Percentiles rank a stretch among this genome's conserved stretches.
phyloP scores from a whole-genome alignment of 1,284 basidiomycete genomes.

The Peniophora sp. region DNA sequence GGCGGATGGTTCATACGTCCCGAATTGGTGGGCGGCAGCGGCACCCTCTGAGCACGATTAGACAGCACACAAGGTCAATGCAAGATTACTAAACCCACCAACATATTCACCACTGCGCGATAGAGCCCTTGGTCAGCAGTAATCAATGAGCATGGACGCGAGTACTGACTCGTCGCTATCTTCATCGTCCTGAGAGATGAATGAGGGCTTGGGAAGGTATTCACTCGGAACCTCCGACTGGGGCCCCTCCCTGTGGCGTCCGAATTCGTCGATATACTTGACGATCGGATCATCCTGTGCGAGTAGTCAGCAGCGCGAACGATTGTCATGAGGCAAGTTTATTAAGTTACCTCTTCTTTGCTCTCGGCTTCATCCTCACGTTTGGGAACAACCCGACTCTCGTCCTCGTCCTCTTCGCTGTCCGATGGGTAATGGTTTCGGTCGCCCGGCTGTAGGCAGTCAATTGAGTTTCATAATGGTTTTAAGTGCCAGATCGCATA shows the following conservation, averaged over 20 bases:
- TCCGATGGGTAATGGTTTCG: conserved; percentile 43
- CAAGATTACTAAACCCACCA: conserved; percentile 28
- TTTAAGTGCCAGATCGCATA: conserved; percentile 42
- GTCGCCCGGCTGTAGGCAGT: too few species aligned
- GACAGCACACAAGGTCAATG: conserved; percentile 1
- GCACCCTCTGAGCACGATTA: conserved; percentile 53
- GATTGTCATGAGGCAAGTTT: neutral
- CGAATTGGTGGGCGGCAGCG: conserved; percentile 69
- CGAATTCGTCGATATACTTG: conserved; percentile 85
- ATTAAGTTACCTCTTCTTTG: neutral
- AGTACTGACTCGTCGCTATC: conserved; percentile 50
- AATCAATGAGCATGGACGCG: neutral
- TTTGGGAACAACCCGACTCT: conserved; percentile 54
- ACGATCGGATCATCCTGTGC: conserved; percentile 65
- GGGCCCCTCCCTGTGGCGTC: conserved; percentile 58
- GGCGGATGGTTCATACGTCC: conserved; percentile 77
- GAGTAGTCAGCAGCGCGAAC: neutral
- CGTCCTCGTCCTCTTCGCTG: conserved; percentile 62
- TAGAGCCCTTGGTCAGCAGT: neutral
- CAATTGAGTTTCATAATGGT: too few species aligned
- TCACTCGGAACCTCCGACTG: conserved; percentile 75
- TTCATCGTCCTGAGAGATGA: conserved; percentile 15
- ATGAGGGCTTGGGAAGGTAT: conserved; percentile 25
- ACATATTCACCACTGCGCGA: conserved; percentile 23
- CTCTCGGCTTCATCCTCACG: conserved; percentile 20